Percentiles rank a stretch among this genome's conserved stretches.
phyloP scores from a whole-genome alignment of 306 rosid genomes.

The Purshia tridentata region DNA sequence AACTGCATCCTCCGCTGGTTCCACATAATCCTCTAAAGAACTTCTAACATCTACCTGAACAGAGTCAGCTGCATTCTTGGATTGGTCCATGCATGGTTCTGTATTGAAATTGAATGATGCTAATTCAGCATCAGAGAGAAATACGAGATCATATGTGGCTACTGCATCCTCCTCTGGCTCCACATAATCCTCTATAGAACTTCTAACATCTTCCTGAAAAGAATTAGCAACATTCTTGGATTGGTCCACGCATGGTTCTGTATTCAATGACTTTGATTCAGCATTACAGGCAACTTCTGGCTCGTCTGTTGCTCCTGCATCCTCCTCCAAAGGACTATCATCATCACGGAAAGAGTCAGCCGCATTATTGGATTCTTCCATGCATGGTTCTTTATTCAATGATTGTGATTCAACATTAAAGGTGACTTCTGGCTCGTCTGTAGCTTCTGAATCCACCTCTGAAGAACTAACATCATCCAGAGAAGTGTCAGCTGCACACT shows the following conservation, averaged over 20 bases:
- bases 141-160: conserved; percentile 26
- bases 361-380: conserved; percentile 18
- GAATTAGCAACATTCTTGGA: conserved; percentile 12
- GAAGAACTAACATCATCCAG: conserved; percentile 29
- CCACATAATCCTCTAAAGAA: conserved; percentile 9
- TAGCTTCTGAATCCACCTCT: conserved; percentile 25
- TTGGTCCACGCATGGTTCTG: conserved; percentile 27
- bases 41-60: conserved; percentile 21
- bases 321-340: conserved; percentile 14
- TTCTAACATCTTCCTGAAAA: conserved; percentile 20
- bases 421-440: conserved; percentile 26
- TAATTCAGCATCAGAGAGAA: conserved; percentile 19
- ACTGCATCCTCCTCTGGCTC: conserved; percentile 25
- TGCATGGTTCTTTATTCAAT: conserved; percentile 24
- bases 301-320: conserved; percentile 20
- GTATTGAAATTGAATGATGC: conserved; percentile 20
- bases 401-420: conserved; percentile 19
- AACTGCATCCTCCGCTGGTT: conserved; percentile 25
- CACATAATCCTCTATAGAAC: conserved; percentile 11
- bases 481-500: conserved; percentile 15
- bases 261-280: conserved; percentile 18
- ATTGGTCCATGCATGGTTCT: conserved; percentile 29
- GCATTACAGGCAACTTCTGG: conserved; percentile 29
- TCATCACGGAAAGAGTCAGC: conserved; percentile 23
- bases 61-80: conserved; percentile 13